Conservation (phyloP, 2,329 filamentous ascomycete genomes). For the Arthrobotrys megalospora region DNA sequence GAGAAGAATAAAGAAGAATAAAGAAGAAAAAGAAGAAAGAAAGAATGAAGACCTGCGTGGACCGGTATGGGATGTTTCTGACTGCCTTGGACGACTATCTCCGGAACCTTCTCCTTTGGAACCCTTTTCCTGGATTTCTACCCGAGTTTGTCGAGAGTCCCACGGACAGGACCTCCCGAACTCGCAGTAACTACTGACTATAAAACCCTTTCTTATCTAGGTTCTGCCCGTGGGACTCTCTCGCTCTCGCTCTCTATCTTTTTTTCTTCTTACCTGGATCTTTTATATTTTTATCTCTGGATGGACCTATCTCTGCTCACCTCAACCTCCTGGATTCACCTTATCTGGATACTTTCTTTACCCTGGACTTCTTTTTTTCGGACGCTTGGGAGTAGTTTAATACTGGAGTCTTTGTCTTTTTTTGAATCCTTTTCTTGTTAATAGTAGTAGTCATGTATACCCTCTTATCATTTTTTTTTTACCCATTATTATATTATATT, state of each 20-base stretch:
- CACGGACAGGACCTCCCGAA: conserved; percentile 34
- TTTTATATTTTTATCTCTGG: neutral
- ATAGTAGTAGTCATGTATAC: too few species aligned
- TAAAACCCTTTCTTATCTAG: neutral
- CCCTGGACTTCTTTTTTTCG: neutral
- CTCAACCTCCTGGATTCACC: too few species aligned
- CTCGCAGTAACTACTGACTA: conserved; percentile 3
- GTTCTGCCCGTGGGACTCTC: conserved; percentile 28
- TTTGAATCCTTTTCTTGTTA: too few species aligned
- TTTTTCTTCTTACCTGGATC: neutral
- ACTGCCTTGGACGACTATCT: conserved; percentile 1
- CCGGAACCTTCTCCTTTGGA: conserved; percentile 5
- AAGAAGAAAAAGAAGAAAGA: conserved; percentile 4
- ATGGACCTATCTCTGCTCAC: neutral
- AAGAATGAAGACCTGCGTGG: conserved; percentile 45
- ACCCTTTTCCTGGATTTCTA: neutral
- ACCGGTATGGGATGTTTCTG: conserved; percentile 42
- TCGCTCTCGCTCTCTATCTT: neutral
- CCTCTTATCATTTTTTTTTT: too few species aligned
- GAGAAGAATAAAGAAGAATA: conserved; percentile 2
- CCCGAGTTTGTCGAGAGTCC: conserved; percentile 31
- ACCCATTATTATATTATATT: too few species aligned
- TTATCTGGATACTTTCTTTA: too few species aligned
- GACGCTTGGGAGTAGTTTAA: too few species aligned
- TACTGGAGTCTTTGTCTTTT: too few species aligned